These are phyloP conservation scores for Exidia glandulosa DNA, from an alignment of 768 basidiomycete species.

Conservation along the genomic window DNA sequence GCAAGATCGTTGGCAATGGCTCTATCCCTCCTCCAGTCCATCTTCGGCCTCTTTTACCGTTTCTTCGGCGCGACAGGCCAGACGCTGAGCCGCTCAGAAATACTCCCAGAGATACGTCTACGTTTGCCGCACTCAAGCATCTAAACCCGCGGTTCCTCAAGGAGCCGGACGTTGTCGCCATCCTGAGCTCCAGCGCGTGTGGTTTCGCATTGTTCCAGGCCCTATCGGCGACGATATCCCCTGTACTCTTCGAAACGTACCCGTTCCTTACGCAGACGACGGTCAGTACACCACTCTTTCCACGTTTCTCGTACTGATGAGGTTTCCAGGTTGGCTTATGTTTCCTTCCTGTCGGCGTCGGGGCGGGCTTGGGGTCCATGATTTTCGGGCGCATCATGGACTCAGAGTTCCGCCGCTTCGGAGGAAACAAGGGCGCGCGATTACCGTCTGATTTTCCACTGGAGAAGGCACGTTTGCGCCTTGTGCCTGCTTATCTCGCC, in stretches of 20 bases:
- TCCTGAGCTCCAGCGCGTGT: conserved; percentile 43
- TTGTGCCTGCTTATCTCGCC: conserved; percentile 9
- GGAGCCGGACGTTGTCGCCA: conserved; percentile 43
- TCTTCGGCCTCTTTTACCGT: too few relatives aligned
- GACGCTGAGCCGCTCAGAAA: neutral
- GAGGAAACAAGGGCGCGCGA: conserved; percentile 15
- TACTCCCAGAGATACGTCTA: neutral
- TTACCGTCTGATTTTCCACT: conserved; percentile 12
- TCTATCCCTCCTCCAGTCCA: too few relatives aligned
- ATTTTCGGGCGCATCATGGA: conserved; percentile 55
- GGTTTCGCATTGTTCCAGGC: conserved; percentile 48
- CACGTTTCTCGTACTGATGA: neutral
- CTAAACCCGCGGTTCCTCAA: conserved; percentile 28
- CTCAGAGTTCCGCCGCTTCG: conserved; percentile 43
- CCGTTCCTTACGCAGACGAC: conserved; percentile 45
- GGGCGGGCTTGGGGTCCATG: conserved; percentile 51
- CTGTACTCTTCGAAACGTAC: conserved; percentile 48
- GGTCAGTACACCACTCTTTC: neutral
- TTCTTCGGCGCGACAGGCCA: neutral
- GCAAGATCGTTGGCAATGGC: too few relatives aligned
- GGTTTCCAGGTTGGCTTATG: conserved; percentile 51
- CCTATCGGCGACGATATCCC: conserved; percentile 48
- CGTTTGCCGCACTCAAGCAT: neutral
- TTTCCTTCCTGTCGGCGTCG: conserved; percentile 69
- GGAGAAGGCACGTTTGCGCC: conserved; percentile 18